Evolutionary conservation across 108 stramenopile genomes (phyloP).

Genomic region (Cylindrotheca fusiformis): DNA sequence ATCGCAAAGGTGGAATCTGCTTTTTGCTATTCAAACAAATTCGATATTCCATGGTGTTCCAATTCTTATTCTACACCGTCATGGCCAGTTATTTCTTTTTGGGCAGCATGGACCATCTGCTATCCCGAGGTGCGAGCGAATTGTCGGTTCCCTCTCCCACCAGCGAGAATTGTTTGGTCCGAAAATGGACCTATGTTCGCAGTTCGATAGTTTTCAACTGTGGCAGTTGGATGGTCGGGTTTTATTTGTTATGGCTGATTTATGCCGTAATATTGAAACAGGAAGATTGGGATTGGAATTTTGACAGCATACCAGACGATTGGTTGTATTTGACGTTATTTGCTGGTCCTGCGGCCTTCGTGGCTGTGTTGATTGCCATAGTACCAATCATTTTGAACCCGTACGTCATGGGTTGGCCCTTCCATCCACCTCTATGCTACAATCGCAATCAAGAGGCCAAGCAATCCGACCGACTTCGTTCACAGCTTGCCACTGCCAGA

Average conservation of each 20-base stretch:
- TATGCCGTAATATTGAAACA: slow-evolving; percentile 29
- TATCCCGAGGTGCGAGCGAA: slow-evolving; percentile 34
- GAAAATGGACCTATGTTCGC: slow-evolving; percentile 30
- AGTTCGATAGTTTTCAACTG: slow-evolving; percentile 41
- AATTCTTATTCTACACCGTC: slow-evolving; percentile 46
- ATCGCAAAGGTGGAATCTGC: slow-evolving; percentile 23
- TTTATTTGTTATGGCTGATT: slow-evolving; percentile 20
- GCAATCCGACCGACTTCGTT: slow-evolving; percentile 1
- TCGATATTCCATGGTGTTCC: slow-evolving; percentile 45
- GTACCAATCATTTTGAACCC: slow-evolving; percentile 50
- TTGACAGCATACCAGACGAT: slow-evolving; percentile 14
- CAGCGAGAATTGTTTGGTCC: slow-evolving; percentile 43
- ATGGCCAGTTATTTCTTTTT: slow-evolving; percentile 49
- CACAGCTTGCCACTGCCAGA: not conserved
- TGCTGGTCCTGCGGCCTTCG: slow-evolving; percentile 37
- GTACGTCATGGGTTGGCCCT: slow-evolving; percentile 49
- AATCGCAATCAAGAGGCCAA: slow-evolving; percentile 7
- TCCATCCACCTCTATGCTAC: slow-evolving; percentile 22
- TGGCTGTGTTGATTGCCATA: slow-evolving; percentile 34
- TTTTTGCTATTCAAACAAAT: slow-evolving; percentile 31
- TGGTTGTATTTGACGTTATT: slow-evolving; percentile 24
- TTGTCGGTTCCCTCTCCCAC: slow-evolving; percentile 23
- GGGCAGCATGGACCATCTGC: slow-evolving; percentile 52
- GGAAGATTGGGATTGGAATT: slow-evolving; percentile 22
- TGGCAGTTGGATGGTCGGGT: slow-evolving; percentile 33